phyloP scores from a whole-genome alignment of 192 early-diverging fungal genomes.

The Coemansia asiatica region DNA sequence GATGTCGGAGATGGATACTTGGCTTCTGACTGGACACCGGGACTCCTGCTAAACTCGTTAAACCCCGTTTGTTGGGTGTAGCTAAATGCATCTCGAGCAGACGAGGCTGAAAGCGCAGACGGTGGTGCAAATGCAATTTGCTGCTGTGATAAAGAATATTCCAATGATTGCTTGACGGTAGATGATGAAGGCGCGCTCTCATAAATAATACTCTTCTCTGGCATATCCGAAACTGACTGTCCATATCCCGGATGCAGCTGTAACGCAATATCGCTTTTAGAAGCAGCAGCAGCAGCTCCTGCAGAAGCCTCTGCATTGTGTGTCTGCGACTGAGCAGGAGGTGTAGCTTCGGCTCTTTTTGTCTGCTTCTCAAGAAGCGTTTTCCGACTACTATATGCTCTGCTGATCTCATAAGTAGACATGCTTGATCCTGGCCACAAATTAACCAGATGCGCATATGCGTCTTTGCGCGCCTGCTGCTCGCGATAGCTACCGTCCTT shows the following conservation, averaged over 20 bases:
- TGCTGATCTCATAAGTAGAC: slow-evolving; percentile 55
- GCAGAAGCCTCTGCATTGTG: background rate
- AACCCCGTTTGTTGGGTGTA: background rate
- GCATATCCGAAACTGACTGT: background rate
- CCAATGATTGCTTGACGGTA: background rate
- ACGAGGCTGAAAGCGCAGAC: background rate
- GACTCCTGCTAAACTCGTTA: background rate
- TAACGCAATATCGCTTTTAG: background rate
- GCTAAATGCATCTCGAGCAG: background rate
- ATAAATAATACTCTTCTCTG: background rate
- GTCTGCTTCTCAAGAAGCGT: slow-evolving; percentile 48
- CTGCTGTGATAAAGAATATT: background rate
- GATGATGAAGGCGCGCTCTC: background rate
- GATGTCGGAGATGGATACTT: background rate
- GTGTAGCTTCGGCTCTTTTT: slow-evolving; percentile 26
- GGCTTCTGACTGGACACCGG: background rate
- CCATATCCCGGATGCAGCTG: background rate
- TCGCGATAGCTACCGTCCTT: slow-evolving; percentile 48
- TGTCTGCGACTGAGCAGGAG: background rate
- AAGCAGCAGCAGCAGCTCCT: slow-evolving; percentile 1
- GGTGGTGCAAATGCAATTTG: background rate
- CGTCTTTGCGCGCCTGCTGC: slow-evolving; percentile 55
- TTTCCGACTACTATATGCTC: slow-evolving; percentile 56
- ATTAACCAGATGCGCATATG: slow-evolving; percentile 50
- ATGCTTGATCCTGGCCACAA: slow-evolving; percentile 52